Base-by-base conservation (phyloP, 148 eudicot genomes). In the Agrostemma githago region DNA sequence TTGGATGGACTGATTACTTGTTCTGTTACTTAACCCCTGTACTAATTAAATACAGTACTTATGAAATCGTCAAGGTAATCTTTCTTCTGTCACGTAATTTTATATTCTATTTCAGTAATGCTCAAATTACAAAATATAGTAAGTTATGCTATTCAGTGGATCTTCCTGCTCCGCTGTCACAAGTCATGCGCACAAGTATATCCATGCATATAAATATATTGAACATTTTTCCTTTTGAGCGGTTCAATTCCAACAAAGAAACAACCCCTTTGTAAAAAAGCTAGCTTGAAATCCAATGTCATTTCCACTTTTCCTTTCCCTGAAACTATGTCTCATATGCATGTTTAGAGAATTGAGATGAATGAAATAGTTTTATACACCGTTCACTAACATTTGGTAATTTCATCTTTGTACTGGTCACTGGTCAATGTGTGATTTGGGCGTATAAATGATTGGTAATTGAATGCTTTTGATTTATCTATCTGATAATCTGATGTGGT, bases 1-100 rank as follows among this genome's bases (percentile, higher is more conserved):
- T 38, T 66, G n/a, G 46, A 58, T 40, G 53, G 17, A 72, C 4
- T 19, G 0, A 40, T 10, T 3, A 40, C 17, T 61, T 41, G 46
- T 59, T 17, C 74, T 21, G 21, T 66, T 66, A 66, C 51, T 66
- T 66, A 66, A 4, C 62, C 7, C 62, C 21, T 59, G 8, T 59
- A 59, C 21, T n/a, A n/a, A n/a, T n/a, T 59, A n/a, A 59, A 59
- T n/a, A 59, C 34, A 19, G 19, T 19, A 60, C 19, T 60, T 21
- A 19, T 60, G 26, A 41, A 72, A 58, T 40, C 2, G 66, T 61
- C 58, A 26, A 15, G 59, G 60, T 14, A 37, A 40, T 51, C 34
- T 26, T 26, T 26, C 34, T 26, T 66, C 21, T 66, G 3, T 66
- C 11, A 6, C 66, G 62, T 9, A 53, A 7, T 56, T 66, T 20